Base-by-base conservation (phyloP, 78 protist species). In the Dictyostelium citrinum region DNA sequence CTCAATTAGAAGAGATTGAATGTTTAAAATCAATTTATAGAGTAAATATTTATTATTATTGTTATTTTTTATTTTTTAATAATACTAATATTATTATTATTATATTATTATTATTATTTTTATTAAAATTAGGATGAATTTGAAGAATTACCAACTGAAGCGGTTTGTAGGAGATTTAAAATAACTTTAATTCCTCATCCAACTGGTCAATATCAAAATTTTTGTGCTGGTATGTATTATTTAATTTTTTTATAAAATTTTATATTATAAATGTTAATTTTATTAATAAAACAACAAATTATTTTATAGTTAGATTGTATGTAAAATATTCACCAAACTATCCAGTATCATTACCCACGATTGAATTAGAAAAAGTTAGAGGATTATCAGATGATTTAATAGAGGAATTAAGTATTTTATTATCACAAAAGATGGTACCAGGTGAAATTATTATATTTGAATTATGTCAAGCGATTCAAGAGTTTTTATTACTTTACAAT, bases 341-440 rank as follows among this genome's bases (percentile, higher is more conserved):
- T 61, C 92, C 92, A 61, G 22, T 14, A 22, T 37, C 92, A 61
- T 77, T 86, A 64, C 92, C 92, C 22, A 37, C 39, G 10, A 61
- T 86, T 60, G 84, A 77, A 10, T 61, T 86, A 2, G 92, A 86
- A 45, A 86, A 72, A 10, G 70, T 86, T 22, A 74, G 51, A 35
- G 92, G 92, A 61, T 64, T 86, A 77, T 86, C 92, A 31, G 92
- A 86, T 77, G 92, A 86, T 58, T 82, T 75, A 31, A 86, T 86
- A 20, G 84, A 61, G 5, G 92, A 86, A 64, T 29, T 75, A 0
- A 39, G 46, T 77, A 60, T 77, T 41, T 20, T 86, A 20, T 51
- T 86, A 49, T 35, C 46, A 39, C 72, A 77, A 22, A 86, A 86
- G 64, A 77, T 86, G 84, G 46, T 64, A n/a, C 72, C 80, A 14